Conservation (phyloP, 495 filamentous ascomycete genomes). For the Penicillium dipodomyicola region DNA sequence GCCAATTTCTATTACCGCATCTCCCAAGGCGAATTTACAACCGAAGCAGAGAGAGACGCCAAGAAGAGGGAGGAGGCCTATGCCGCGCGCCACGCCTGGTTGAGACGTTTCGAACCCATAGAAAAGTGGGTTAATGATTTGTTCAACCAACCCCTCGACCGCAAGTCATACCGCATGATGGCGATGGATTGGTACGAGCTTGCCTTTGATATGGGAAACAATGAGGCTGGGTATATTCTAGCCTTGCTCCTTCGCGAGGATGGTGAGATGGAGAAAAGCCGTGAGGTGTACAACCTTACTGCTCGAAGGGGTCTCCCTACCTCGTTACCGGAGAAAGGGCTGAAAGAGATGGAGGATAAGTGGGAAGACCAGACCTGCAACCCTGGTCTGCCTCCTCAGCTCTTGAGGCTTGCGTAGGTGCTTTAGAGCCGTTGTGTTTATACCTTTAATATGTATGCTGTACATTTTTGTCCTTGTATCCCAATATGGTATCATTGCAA, state of each 20-base stretch:
- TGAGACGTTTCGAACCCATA: neutral
- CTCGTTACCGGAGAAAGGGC: neutral
- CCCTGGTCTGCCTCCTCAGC: conserved; percentile 1
- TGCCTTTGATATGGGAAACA: conserved; percentile 10
- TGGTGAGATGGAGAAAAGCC: conserved; percentile 10
- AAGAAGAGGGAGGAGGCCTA: neutral
- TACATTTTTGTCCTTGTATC: neutral
- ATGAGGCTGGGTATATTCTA: conserved; percentile 20
- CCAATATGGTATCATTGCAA: neutral
- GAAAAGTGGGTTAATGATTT: neutral
- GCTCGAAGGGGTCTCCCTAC: neutral
- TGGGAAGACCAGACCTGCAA: conserved; percentile 22
- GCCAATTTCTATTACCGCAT: conserved; percentile 43
- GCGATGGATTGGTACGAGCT: conserved; percentile 38
- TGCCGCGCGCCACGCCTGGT: neutral
- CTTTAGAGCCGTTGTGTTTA: neutral
- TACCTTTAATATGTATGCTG: neutral
- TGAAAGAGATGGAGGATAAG: conserved; percentile 15
- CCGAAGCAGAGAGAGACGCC: conserved; percentile 19
- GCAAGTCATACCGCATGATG: conserved; percentile 25
- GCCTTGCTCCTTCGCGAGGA: conserved; percentile 27
- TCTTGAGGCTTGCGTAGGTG: neutral
- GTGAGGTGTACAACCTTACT: neutral
- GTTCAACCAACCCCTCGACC: conserved; percentile 12
- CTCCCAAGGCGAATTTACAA: conserved; percentile 25